Evolutionary conservation across 2,329 filamentous ascomycete genomes (phyloP).

Genomic region (Ploettnerulaceae sp.): DNA sequence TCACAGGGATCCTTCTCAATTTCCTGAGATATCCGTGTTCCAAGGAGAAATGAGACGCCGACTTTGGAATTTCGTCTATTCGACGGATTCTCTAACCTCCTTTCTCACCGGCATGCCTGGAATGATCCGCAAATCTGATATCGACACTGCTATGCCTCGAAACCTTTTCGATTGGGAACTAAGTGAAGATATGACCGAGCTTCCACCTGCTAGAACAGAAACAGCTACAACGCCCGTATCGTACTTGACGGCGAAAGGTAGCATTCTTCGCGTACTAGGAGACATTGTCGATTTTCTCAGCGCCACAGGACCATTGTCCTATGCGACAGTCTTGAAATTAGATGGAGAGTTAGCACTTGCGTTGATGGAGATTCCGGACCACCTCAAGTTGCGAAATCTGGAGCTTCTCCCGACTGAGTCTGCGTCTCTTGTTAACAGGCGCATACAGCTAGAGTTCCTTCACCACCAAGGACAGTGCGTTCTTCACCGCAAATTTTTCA

Average conservation of each 20-base stretch:
- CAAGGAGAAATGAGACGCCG: conserved; percentile 69
- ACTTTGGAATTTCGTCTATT: conserved; percentile 64
- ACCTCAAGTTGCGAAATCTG: conserved; percentile 71
- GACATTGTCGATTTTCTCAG: conserved; percentile 61
- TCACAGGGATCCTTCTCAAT: conserved; percentile 70
- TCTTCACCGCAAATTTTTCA: conserved; percentile 21
- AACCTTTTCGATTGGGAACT: conserved; percentile 79
- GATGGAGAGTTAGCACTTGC: conserved; percentile 55
- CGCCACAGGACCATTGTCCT: conserved; percentile 45
- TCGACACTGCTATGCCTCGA: conserved; percentile 66
- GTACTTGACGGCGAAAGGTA: conserved; percentile 71
- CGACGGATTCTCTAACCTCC: conserved; percentile 69
- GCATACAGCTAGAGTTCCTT: conserved; percentile 57
- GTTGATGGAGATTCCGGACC: conserved; percentile 65
- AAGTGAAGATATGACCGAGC: conserved; percentile 55
- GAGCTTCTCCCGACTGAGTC: conserved; percentile 59
- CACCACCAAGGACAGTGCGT: conserved; percentile 21
- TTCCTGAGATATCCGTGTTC: conserved; percentile 65
- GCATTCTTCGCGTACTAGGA: conserved; percentile 61
- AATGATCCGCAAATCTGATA: conserved; percentile 68
- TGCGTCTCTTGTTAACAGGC: conserved; percentile 74
- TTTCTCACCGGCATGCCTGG: conserved; percentile 55
- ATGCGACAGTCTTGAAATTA: conserved; percentile 58
- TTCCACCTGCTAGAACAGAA: conserved; percentile 63
- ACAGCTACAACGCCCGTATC: conserved; percentile 68